phyloP scores from a whole-genome alignment of 306 rosid genomes.

The Pyrus pyrifolia region DNA sequence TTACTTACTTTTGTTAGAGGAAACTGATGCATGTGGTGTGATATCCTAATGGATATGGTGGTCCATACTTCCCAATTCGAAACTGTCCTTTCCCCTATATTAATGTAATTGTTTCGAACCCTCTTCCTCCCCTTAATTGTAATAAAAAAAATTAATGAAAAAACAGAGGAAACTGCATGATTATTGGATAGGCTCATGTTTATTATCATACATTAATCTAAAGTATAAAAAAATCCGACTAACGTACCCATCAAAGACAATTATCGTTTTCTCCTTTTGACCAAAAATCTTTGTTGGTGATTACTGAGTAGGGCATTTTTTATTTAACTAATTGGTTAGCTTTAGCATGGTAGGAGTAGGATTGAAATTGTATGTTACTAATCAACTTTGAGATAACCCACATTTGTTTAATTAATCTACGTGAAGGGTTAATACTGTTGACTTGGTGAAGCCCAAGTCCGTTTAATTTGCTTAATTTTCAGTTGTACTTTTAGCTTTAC shows the following conservation, averaged over 20 bases:
- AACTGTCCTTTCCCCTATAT: too few relatives aligned
- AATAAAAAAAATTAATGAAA: too few relatives aligned
- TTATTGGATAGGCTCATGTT: slow-evolving; percentile 3
- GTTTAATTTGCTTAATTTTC: background rate
- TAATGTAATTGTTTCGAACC: too few relatives aligned
- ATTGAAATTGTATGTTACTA: too few relatives aligned
- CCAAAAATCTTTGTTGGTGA: too few relatives aligned
- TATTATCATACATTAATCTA: background rate
- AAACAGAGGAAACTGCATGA: background rate
- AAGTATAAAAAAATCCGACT: too few relatives aligned
- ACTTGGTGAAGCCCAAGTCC: background rate
- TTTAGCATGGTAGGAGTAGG: background rate
- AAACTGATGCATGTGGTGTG: background rate
- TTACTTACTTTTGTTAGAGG: background rate
- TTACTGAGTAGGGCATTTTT: background rate
- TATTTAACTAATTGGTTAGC: background rate
- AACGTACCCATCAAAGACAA: background rate
- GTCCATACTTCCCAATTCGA: too few relatives aligned
- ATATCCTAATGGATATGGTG: too few relatives aligned
- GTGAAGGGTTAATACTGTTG: background rate
- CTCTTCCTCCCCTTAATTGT: too few relatives aligned
- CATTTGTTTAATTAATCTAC: background rate
- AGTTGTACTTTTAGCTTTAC: background rate
- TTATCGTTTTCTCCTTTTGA: background rate
- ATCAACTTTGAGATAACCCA: background rate